Base-by-base conservation (phyloP, 1,284 basidiomycete genomes). In the Tilletia caries region DNA sequence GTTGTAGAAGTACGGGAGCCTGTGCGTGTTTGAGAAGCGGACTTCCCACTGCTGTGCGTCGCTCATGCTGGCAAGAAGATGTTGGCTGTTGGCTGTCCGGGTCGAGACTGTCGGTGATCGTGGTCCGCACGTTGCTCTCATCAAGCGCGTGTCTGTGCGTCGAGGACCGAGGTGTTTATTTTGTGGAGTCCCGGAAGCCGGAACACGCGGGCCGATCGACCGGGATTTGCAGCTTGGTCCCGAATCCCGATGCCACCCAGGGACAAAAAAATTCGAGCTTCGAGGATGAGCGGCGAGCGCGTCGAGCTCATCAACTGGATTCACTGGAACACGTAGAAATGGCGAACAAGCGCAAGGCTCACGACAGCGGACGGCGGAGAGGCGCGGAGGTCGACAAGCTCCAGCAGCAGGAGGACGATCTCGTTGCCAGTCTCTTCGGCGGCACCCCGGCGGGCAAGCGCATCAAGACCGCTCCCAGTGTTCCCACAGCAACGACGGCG, bases 1-100 rank as follows among this genome's bases (percentile, higher is more conserved):
- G 84, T 97, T 91, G 89, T 90, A 95, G 86, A 91, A 98, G 87
- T 98, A 98, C 3, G 92, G 91, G 62, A 92, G 84, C 67, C 87
- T 85, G 77, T 89, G 89, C 67, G 92, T 91, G 82, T 86, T 89
- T 68, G 92, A 95, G 86, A 93, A 81, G 25, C 80, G 75, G n/a
- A 82, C 73, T 70, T 82, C 79, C 80, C 80, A 82, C 60, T 73
- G 70, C 62, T 73, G 67, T 33, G 34, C n/a, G 34, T 65, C 41
- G 34, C 13, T 20, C 32, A 34, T 37, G 2, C 6, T 37, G 58
- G 8, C 8, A 25, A 50, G 20, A 50, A 8, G 2, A 18, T 50
- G 48, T 8, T 50, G 48, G 48, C 1, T 50, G 48, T 20, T 25
- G 23, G 48, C 48, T 20, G 5, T 50, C 1, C 1, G 12, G 20